Conservation (phyloP, 2,329 filamentous ascomycete genomes). For the Apiospora malaysiana region DNA sequence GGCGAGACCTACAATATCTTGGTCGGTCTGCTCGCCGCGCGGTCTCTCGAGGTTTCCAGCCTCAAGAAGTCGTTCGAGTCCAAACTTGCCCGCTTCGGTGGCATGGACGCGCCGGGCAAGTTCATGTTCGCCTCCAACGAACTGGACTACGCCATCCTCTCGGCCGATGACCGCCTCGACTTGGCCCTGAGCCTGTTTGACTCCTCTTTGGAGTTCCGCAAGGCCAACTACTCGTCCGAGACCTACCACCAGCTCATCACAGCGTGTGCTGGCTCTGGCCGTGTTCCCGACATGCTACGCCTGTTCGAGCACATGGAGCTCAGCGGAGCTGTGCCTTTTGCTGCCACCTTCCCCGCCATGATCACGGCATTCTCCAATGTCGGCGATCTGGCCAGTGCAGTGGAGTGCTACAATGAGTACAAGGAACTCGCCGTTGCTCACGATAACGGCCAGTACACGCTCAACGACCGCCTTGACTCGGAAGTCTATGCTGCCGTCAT, state of each 20-base stretch:
- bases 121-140: constrained; percentile 85
- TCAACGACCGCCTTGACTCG: constrained; percentile 77
- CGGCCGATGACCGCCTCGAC: constrained; percentile 85
- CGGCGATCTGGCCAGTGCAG: constrained; percentile 84
- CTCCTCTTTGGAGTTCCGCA: constrained; percentile 69
- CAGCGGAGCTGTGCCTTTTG: constrained; percentile 73
- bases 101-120: constrained; percentile 70
- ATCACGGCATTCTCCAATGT: constrained; percentile 88
- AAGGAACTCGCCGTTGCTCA: constrained; percentile 84
- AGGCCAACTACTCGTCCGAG: constrained; percentile 74
- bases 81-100: constrained; percentile 79
- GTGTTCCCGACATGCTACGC: constrained; percentile 85
- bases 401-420: constrained; percentile 96
- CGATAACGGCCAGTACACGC: constrained; percentile 72
- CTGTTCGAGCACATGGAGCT: constrained; percentile 92
- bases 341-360: constrained; percentile 88
- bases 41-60: constrained; percentile 78
- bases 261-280: constrained; percentile 83
- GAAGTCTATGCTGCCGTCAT: constrained; percentile 91
- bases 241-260: constrained; percentile 86
- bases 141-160: constrained; percentile 82
- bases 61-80: constrained; percentile 78
- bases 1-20: constrained; percentile 87
- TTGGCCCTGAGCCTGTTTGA: constrained; percentile 88
- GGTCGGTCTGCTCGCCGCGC: constrained; percentile 79